phyloP scores from a whole-genome alignment of 2,329 filamentous ascomycete species.

The Talaromyces sp. region DNA sequence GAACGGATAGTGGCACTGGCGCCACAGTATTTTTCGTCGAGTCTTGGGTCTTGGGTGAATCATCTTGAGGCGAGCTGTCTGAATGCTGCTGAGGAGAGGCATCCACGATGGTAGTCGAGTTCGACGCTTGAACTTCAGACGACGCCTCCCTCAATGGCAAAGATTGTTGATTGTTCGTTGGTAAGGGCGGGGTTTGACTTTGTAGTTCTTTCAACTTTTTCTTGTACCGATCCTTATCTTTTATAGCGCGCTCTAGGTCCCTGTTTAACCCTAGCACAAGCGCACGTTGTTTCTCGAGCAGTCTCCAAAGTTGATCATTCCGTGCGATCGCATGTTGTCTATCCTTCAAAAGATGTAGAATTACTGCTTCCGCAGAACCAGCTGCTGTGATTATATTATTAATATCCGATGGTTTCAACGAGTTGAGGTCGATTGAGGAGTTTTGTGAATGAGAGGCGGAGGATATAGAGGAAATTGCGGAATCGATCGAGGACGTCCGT shows the following conservation, averaged over 20 bases:
- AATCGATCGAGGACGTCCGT: conserved; percentile 87
- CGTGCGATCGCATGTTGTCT: conserved; percentile 85
- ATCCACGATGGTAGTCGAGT: not conserved
- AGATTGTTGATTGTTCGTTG: conserved; percentile 23
- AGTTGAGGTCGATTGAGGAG: conserved; percentile 54
- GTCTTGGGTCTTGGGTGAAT: not conserved
- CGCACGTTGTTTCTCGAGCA: conserved; percentile 92
- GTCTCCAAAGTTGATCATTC: conserved; percentile 87
- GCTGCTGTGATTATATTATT: conserved; percentile 75
- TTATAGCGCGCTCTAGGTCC: conserved; percentile 83
- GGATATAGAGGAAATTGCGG: conserved; percentile 77
- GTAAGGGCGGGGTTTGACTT: conserved; percentile 44
- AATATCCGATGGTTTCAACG: conserved; percentile 69
- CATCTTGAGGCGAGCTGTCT: not conserved
- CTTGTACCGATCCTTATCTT: conserved; percentile 91
- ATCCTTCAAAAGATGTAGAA: conserved; percentile 84
- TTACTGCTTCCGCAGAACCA: conserved; percentile 83
- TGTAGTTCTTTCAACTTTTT: conserved; percentile 80
- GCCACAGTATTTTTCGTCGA: not conserved
- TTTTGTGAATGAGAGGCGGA: conserved; percentile 57
- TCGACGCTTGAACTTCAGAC: not conserved
- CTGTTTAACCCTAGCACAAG: conserved; percentile 94
- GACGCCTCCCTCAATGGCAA: not conserved
- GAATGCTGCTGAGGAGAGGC: not conserved
- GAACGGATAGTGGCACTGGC: not conserved